A percentile compares a stretch with the other conserved stretches of the same genome.
Evolutionary conservation across 306 rosid species (phyloP).

Genomic region (Inga leiocalycina): DNA sequence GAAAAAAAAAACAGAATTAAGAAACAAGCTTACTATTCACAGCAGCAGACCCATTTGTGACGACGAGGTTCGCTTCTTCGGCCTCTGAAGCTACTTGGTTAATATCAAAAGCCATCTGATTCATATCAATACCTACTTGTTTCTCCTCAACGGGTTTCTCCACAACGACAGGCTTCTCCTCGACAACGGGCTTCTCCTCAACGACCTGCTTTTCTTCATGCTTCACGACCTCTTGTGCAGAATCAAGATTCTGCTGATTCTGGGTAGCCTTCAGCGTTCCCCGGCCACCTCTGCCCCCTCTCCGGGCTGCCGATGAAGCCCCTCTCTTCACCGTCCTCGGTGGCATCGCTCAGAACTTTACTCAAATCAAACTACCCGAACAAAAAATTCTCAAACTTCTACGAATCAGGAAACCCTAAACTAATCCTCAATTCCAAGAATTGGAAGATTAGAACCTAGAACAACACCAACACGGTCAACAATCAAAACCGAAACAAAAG

Average conservation of each 20-base stretch:
- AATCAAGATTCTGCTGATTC: constrained; percentile 49
- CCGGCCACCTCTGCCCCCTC: constrained; percentile 59
- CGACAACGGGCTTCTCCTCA: constrained; percentile 45
- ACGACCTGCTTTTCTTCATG: constrained; percentile 40
- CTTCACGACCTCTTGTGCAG: constrained; percentile 35
- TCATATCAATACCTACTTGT: constrained; percentile 29
- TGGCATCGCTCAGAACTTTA: constrained; percentile 58
- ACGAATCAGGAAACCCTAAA: constrained; percentile 15
- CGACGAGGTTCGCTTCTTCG: constrained; percentile 33
- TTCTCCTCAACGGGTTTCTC: constrained; percentile 43
- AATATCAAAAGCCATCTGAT: constrained; percentile 29
- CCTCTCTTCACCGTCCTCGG: constrained; percentile 91
- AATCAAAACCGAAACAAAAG: constrained; percentile 1
- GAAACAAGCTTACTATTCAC: constrained; percentile 56
- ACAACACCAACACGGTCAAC: not conserved
- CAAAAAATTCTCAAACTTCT: not conserved
- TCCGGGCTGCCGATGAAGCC: constrained; percentile 50
- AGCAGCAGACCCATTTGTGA: constrained; percentile 39
- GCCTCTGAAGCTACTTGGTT: constrained; percentile 27
- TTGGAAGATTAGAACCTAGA: not conserved
- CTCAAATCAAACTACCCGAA: not conserved
- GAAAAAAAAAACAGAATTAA: not conserved
- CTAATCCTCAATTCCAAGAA: not conserved
- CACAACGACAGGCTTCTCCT: constrained; percentile 41
- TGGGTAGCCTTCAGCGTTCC: constrained; percentile 60